Evolutionary conservation across 2,329 filamentous ascomycete species (phyloP).

Genomic region (Hymenoscyphus occultus): DNA sequence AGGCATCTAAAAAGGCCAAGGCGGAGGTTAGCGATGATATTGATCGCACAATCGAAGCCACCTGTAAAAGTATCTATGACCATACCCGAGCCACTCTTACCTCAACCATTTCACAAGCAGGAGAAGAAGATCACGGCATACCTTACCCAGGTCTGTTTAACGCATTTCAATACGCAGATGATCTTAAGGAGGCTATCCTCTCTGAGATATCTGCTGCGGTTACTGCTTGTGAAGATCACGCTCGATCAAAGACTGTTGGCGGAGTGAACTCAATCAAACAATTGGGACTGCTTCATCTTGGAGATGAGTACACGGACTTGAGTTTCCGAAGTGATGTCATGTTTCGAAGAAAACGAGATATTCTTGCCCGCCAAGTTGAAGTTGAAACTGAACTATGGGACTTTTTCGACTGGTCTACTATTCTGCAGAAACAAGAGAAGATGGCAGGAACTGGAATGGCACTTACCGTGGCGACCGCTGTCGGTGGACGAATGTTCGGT

Average conservation of each 20-base stretch:
- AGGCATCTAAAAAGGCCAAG: slow-evolving; percentile 77
- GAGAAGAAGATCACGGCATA: slow-evolving; percentile 75
- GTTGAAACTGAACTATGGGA: slow-evolving; percentile 86
- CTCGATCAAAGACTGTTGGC: slow-evolving; percentile 70
- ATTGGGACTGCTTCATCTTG: slow-evolving; percentile 82
- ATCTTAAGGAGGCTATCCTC: slow-evolving; percentile 88
- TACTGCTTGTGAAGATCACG: slow-evolving; percentile 76
- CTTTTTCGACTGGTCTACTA: slow-evolving; percentile 82
- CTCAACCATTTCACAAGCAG: slow-evolving; percentile 71
- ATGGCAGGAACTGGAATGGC: slow-evolving; percentile 92
- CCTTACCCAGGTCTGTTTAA: slow-evolving; percentile 81
- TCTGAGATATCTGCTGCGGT: slow-evolving; percentile 81
- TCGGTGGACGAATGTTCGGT: slow-evolving; percentile 78
- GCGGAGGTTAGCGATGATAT: slow-evolving; percentile 77
- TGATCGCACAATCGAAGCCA: slow-evolving; percentile 77
- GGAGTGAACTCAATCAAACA: slow-evolving; percentile 88
- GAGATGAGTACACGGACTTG: slow-evolving; percentile 80
- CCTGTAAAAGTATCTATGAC: slow-evolving; percentile 81
- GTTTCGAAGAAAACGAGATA: slow-evolving; percentile 83
- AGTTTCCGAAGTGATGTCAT: slow-evolving; percentile 90
- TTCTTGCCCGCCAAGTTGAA: slow-evolving; percentile 78
- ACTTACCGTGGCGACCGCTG: slow-evolving; percentile 81
- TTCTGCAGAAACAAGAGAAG: slow-evolving; percentile 92
- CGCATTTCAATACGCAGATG: slow-evolving; percentile 89
- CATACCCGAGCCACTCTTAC: slow-evolving; percentile 74